These are phyloP conservation scores for Cicer chorassanicum DNA, from an alignment of 306 rosid species.

Conservation along the genomic window DNA sequence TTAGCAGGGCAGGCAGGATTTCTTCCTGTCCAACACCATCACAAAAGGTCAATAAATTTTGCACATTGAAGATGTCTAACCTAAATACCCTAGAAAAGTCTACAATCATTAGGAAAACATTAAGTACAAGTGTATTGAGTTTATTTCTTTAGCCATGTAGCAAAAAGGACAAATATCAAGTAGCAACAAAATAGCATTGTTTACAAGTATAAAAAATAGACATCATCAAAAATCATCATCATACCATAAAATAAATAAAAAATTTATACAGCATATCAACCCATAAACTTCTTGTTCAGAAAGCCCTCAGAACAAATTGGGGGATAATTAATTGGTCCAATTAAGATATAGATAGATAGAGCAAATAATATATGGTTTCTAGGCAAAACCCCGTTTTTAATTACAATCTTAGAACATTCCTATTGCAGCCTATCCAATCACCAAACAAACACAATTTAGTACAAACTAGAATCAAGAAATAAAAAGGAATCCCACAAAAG, in stretches of 20 bases:
- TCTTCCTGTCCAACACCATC: constrained; percentile 13
- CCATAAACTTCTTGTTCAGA: background rate
- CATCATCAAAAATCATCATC: background rate
- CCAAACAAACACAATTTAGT: background rate
- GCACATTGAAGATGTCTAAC: background rate
- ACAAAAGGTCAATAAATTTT: background rate
- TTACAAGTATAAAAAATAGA: background rate
- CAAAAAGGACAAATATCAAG: background rate
- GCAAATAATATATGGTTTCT: background rate
- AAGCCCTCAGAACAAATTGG: background rate
- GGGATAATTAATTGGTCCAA: constrained; percentile 1
- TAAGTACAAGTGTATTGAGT: background rate
- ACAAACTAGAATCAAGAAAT: background rate
- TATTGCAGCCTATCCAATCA: constrained; percentile 23
- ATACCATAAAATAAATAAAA: background rate
- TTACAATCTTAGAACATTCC: constrained; percentile 5
- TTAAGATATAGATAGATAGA: constrained; percentile 6
- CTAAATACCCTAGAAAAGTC: constrained; percentile 8
- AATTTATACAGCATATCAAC: background rate
- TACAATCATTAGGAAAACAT: background rate
- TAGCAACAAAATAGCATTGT: background rate
- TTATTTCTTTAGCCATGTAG: background rate
- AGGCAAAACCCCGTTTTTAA: background rate
- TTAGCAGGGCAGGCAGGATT: constrained; percentile 2
- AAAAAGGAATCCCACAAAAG: constrained; percentile 13